A percentile compares a stretch with the other conserved stretches of the same genome.
Evolutionary conservation across 352 stramenopile genomes (phyloP).

Genomic region (Globisporangium nagaii): DNA sequence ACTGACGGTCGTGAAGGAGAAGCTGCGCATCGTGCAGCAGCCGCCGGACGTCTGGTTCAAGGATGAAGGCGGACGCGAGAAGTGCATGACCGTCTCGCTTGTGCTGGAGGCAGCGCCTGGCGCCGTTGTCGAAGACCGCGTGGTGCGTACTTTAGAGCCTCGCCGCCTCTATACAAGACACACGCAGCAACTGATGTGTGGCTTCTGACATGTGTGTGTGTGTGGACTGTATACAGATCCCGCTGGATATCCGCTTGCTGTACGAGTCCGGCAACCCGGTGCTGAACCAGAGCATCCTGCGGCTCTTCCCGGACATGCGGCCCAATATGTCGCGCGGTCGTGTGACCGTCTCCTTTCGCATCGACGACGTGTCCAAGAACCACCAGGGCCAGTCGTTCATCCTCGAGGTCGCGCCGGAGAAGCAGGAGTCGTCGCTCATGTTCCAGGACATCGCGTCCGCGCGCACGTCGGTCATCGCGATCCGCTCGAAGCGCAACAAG

Average conservation of each 20-base stretch:
- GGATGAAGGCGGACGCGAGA: conserved; percentile 94
- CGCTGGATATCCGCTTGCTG: conserved; percentile 60
- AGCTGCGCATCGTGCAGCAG: conserved; percentile 69
- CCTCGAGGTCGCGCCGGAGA: conserved; percentile 87
- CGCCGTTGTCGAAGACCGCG: conserved; percentile 62
- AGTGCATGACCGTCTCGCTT: conserved; percentile 90
- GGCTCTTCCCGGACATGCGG: conserved; percentile 78
- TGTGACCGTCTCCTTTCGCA: conserved; percentile 89
- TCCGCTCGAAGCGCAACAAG: conserved; percentile 95
- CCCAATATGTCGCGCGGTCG: conserved; percentile 85
- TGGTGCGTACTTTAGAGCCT: conserved; percentile 24
- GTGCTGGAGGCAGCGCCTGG: conserved; percentile 72
- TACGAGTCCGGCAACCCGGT: conserved; percentile 86
- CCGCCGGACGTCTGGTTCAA: conserved; percentile 95
- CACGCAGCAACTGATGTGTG: too few species aligned
- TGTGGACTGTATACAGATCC: conserved; percentile 17
- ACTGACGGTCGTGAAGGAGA: conserved; percentile 71
- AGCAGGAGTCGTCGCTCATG: conserved; percentile 72
- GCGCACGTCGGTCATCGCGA: conserved; percentile 84
- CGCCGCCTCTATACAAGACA: background rate
- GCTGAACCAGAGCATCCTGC: conserved; percentile 89
- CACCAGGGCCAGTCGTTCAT: conserved; percentile 94
- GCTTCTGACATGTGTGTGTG: background rate
- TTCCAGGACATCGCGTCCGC: conserved; percentile 89
- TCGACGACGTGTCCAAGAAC: conserved; percentile 97